These are phyloP conservation scores for Exophiala mesophila DNA, from an alignment of 2,329 filamentous ascomycete genomes.

Conservation along the genomic window DNA sequence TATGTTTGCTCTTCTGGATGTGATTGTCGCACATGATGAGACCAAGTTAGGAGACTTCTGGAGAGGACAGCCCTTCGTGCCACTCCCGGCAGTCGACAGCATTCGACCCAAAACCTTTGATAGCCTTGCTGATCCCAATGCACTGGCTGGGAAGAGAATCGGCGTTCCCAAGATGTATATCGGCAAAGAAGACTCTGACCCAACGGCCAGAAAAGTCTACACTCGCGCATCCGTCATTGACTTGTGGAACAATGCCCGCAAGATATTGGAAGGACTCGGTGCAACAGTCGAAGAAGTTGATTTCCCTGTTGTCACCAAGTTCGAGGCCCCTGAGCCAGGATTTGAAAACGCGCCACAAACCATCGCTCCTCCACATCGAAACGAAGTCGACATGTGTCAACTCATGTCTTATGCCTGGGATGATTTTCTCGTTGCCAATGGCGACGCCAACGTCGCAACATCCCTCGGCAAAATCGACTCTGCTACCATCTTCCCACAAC, in stretches of 20 bases:
- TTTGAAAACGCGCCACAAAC: not conserved
- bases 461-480: conserved; percentile 38
- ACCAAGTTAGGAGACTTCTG: conserved; percentile 18
- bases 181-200: conserved; percentile 10
- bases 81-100: conserved; percentile 28
- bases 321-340: not conserved
- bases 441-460: conserved; percentile 37
- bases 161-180: conserved; percentile 31
- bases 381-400: conserved; percentile 29
- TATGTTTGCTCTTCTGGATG: conserved; percentile 35
- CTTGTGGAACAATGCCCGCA: conserved; percentile 18
- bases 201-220: conserved; percentile 8
- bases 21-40: conserved; percentile 16
- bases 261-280: conserved; percentile 17
- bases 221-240: conserved; percentile 14
- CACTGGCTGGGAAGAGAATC: conserved; percentile 27
- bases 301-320: conserved; percentile 18
- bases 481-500: conserved; percentile 33
- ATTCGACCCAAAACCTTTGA: conserved; percentile 35
- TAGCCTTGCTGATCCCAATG: conserved; percentile 27
- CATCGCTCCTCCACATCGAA: conserved; percentile 6
- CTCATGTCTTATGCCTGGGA: conserved; percentile 51
- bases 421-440: conserved; percentile 38
- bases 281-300: conserved; percentile 19
- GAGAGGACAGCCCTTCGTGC: conserved; percentile 10